Percentiles rank a stretch among this genome's conserved stretches.
Conservation (phyloP, 805 yeast genomes). For the Teunomyces gatunensis region DNA sequence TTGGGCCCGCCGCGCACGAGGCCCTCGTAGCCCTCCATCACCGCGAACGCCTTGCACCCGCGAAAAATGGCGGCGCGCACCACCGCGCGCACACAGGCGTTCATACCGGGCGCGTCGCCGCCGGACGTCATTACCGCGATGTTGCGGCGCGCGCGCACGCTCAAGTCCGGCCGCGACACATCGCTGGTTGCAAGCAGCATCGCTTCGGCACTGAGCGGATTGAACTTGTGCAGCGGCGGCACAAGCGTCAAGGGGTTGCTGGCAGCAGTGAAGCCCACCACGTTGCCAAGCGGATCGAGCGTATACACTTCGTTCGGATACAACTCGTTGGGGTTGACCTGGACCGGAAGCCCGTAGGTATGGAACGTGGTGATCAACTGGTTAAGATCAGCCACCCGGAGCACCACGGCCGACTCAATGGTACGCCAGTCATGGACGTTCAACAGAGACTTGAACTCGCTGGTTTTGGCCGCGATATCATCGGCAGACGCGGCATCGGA, state of each 20-base stretch:
- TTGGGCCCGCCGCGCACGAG: conserved; percentile 79
- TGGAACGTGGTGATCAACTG: conserved; percentile 34
- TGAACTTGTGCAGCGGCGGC: conserved; percentile 39
- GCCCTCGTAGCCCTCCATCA: conserved; percentile 94
- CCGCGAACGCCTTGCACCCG: conserved; percentile 88
- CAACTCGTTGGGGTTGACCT: conserved; percentile 67
- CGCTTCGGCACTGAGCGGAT: conserved; percentile 13
- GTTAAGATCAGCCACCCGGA: conserved; percentile 44
- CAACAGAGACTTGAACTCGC: conserved; percentile 14
- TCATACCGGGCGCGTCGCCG: conserved; percentile 99
- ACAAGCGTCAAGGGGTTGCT: conserved; percentile 54
- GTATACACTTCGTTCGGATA: conserved; percentile 75
- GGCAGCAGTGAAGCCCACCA: conserved; percentile 74
- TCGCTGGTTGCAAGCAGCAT: conserved; percentile 16
- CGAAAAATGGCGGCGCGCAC: conserved; percentile 86
- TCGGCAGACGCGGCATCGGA: conserved; percentile 9
- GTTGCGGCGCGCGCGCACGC: conserved; percentile 38
- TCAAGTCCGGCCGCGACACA: conserved; percentile 14
- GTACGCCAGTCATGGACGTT: conserved; percentile 50
- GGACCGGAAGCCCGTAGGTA: conserved; percentile 36
- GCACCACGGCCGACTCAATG: conserved; percentile 41
- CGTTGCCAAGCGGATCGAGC: conserved; percentile 79
- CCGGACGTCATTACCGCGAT: conserved; percentile 98
- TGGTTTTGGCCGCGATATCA: conserved; percentile 15
- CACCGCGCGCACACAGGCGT: conserved; percentile 92